Percentiles rank a stretch among this genome's conserved stretches.
Conservation (phyloP, 2,329 filamentous ascomycete species). For the Penicillium sumatraense region DNA sequence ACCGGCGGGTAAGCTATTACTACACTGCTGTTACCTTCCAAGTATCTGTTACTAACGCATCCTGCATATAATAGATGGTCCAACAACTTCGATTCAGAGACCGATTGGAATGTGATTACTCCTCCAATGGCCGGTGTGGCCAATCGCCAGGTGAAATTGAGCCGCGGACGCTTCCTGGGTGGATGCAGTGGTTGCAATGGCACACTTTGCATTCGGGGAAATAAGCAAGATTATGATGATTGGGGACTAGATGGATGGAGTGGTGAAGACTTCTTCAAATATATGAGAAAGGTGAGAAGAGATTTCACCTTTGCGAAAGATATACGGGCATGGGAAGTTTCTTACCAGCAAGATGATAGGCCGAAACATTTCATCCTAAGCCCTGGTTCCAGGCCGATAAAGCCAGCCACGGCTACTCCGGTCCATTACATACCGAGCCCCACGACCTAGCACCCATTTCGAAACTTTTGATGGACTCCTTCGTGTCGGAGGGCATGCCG, state of each 20-base stretch:
- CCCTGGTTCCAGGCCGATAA: constrained; percentile 59
- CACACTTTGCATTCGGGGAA: constrained; percentile 49
- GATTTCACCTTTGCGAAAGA: not conserved
- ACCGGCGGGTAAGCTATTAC: constrained; percentile 40
- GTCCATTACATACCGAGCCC: constrained; percentile 60
- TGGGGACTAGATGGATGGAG: constrained; percentile 61
- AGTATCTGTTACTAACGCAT: no score
- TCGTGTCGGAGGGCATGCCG: constrained; percentile 59
- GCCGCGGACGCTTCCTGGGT: constrained; percentile 49
- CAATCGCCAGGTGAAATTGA: constrained; percentile 48
- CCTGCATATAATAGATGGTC: constrained; percentile 48
- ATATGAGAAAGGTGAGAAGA: constrained; percentile 60
- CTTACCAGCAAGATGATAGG: constrained; percentile 29
- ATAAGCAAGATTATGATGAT: constrained; percentile 57
- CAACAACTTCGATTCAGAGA: constrained; percentile 48
- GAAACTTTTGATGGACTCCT: constrained; percentile 58
- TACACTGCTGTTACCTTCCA: no score
- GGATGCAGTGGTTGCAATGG: constrained; percentile 51
- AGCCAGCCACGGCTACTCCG: constrained; percentile 55
- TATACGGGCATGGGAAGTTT: not conserved
- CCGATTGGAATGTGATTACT: constrained; percentile 52
- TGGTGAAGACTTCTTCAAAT: constrained; percentile 61
- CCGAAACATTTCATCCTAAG: constrained; percentile 63
- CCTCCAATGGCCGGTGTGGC: constrained; percentile 45
- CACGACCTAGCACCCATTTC: constrained; percentile 65